These are phyloP conservation scores for Phytophthora fragariaefolia DNA, from an alignment of 352 stramenopile species.

Conservation along the genomic window DNA sequence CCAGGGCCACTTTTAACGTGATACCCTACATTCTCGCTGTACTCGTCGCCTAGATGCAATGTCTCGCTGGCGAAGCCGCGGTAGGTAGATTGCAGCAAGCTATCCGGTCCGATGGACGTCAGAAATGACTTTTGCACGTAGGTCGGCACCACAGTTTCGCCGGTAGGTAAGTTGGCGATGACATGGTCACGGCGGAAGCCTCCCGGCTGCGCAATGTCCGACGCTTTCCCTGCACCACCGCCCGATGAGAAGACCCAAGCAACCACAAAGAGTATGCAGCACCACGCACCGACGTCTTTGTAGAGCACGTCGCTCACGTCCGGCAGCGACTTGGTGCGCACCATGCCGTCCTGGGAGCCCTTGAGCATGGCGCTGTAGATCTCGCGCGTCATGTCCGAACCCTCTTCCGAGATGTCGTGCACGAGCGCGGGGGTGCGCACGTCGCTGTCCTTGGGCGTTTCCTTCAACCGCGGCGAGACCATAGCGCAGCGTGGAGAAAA, in stretches of 20 bases:
- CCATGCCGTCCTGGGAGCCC: slow-evolving; percentile 31
- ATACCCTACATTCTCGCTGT: slow-evolving; percentile 40
- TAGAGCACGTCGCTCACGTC: slow-evolving; percentile 56
- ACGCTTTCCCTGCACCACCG: slow-evolving; percentile 42
- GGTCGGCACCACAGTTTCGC: slow-evolving; percentile 15
- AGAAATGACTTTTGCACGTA: slow-evolving; percentile 53
- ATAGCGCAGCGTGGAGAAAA: slow-evolving; percentile 13
- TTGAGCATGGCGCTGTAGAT: slow-evolving; percentile 58
- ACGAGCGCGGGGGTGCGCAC: slow-evolving; percentile 37
- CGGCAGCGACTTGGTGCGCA: slow-evolving; percentile 47
- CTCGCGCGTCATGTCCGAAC: slow-evolving; percentile 63
- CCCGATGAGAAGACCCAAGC: not conserved
- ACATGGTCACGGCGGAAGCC: slow-evolving; percentile 59
- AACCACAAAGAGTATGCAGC: not conserved
- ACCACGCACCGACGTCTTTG: slow-evolving; percentile 50
- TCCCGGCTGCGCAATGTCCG: slow-evolving; percentile 49
- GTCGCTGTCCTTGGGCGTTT: slow-evolving; percentile 20
- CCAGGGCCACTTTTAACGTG: not conserved
- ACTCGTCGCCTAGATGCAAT: slow-evolving; percentile 49
- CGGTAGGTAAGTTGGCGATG: slow-evolving; percentile 35
- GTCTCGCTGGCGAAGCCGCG: slow-evolving; percentile 48
- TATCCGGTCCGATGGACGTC: slow-evolving; percentile 36
- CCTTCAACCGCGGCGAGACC: slow-evolving; percentile 17
- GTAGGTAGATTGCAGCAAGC: slow-evolving; percentile 50
- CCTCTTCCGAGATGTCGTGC: slow-evolving; percentile 54